A percentile compares a stretch with the other conserved stretches of the same genome.
Conservation (phyloP, 2,329 filamentous ascomycete genomes). For the Alternaria brassicae region DNA sequence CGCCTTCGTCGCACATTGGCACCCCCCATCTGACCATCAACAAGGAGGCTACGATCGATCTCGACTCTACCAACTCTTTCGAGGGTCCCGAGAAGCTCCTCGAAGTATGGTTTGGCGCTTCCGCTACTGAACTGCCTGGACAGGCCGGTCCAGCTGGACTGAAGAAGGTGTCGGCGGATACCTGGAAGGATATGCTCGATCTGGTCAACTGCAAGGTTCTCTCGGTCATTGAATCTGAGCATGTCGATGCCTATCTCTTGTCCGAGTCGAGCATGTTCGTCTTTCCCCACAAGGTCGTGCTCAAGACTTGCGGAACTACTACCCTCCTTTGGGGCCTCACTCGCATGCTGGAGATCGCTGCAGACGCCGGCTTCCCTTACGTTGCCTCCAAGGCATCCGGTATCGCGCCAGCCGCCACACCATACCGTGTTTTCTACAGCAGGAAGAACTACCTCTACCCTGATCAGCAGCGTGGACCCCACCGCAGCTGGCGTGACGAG, state of each 20-base stretch:
- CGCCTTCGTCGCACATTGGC: constrained; percentile 75
- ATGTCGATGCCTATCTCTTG: constrained; percentile 93
- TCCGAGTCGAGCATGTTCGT: constrained; percentile 99
- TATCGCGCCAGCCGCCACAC: constrained; percentile 78
- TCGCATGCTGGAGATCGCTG: constrained; percentile 90
- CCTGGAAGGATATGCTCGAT: constrained; percentile 97
- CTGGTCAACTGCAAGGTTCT: constrained; percentile 98
- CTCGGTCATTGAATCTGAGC: constrained; percentile 89
- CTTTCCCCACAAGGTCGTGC: constrained; percentile 98
- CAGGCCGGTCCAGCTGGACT: constrained; percentile 77
- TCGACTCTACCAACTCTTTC: constrained; percentile 95
- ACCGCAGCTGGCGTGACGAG: constrained; percentile 97
- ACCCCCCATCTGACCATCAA: constrained; percentile 96
- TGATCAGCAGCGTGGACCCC: constrained; percentile 89
- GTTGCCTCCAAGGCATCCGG: constrained; percentile 72
- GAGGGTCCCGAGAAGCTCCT: constrained; percentile 98
- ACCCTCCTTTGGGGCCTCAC: constrained; percentile 89
- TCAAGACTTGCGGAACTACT: constrained; percentile 98
- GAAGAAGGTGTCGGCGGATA: constrained; percentile 82
- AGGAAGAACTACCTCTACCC: constrained; percentile 98
- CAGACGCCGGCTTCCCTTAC: constrained; percentile 88
- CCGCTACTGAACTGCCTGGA: constrained; percentile 73
- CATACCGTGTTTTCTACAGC: constrained; percentile 97
- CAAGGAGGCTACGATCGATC: constrained; percentile 87
- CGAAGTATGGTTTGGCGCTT: constrained; percentile 96